A percentile compares a stretch with the other conserved stretches of the same genome.
Conservation (phyloP, 352 stramenopile genomes). For the Elongisporangium undulatum region DNA sequence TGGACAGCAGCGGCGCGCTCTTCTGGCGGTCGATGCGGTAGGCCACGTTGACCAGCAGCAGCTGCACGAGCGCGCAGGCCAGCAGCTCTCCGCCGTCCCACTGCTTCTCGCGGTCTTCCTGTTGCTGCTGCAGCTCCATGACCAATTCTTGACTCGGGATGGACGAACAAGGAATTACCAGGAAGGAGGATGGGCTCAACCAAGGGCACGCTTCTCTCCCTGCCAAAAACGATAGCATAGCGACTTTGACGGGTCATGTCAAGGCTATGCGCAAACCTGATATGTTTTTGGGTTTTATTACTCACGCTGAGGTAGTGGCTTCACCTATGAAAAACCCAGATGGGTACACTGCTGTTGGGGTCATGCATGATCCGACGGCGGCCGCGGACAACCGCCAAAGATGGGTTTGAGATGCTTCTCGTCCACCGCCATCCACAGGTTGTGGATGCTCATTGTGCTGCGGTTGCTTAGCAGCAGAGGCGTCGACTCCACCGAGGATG, state of each 20-base stretch:
- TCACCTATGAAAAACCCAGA: neutral
- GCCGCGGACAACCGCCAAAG: constrained; percentile 23
- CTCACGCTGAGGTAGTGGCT: too few species aligned
- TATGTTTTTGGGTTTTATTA: neutral
- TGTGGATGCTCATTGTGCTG: constrained; percentile 14
- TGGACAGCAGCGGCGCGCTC: constrained; percentile 31
- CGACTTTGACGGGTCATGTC: neutral
- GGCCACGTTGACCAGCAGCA: constrained; percentile 48
- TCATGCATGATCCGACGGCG: too few species aligned
- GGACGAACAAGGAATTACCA: neutral
- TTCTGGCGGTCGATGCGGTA: constrained; percentile 45
- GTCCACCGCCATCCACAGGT: constrained; percentile 26
- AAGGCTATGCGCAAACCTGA: neutral
- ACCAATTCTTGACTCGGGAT: neutral
- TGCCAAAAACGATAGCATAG: neutral
- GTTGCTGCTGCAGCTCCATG: neutral
- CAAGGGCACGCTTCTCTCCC: neutral
- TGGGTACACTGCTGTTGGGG: too few species aligned
- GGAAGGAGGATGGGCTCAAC: neutral
- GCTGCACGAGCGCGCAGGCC: constrained; percentile 36
- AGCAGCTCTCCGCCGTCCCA: constrained; percentile 44
- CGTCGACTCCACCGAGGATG: constrained; percentile 3
- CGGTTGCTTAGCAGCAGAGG: constrained; percentile 1
- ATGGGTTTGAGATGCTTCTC: constrained; percentile 38
- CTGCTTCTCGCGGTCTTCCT: constrained; percentile 17